Percentiles rank a stretch among this genome's conserved stretches.
These are phyloP conservation scores for Suillus weaverae DNA, from an alignment of 768 basidiomycete genomes.

Conservation along the genomic window DNA sequence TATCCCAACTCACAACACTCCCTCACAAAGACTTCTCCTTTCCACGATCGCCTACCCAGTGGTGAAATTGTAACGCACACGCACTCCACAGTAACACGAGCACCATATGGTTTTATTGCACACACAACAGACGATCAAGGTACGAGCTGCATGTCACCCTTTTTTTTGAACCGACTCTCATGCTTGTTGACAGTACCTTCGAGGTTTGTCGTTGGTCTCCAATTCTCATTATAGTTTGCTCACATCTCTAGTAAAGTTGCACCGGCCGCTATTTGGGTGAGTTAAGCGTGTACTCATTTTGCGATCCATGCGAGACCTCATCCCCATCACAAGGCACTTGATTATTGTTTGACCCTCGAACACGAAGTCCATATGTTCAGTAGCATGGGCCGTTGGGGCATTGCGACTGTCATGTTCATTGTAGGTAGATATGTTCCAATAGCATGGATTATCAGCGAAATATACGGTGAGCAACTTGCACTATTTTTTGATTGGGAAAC, in stretches of 20 bases:
- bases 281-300: too few species aligned
- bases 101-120: constrained; percentile 3
- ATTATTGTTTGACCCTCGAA: constrained; percentile 12
- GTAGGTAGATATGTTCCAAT: constrained; percentile 13
- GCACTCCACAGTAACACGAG: too few species aligned
- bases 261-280: constrained; percentile 10
- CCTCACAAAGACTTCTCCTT: too few species aligned
- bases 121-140: constrained; percentile 9
- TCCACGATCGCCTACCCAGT: too few species aligned
- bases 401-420: constrained; percentile 12
- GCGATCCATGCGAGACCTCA: neutral
- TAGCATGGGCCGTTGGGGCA: constrained; percentile 2
- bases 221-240: too few species aligned
- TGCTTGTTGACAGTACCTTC: constrained; percentile 1
- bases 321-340: constrained; percentile 2
- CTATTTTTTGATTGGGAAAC: too few species aligned
- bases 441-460: constrained; percentile 5
- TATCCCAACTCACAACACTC: too few species aligned
- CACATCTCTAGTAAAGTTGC: constrained; percentile 3
- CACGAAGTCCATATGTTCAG: constrained; percentile 11
- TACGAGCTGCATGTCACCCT: neutral
- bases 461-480: constrained; percentile 9
- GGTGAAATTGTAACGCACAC: too few species aligned
- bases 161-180: neutral
- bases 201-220: constrained; percentile 5